Evolutionary conservation across 192 early-diverging fungal species (phyloP), one percentile per base, ranked within the genome.

Genomic region (Entomortierella lignicola): DNA sequence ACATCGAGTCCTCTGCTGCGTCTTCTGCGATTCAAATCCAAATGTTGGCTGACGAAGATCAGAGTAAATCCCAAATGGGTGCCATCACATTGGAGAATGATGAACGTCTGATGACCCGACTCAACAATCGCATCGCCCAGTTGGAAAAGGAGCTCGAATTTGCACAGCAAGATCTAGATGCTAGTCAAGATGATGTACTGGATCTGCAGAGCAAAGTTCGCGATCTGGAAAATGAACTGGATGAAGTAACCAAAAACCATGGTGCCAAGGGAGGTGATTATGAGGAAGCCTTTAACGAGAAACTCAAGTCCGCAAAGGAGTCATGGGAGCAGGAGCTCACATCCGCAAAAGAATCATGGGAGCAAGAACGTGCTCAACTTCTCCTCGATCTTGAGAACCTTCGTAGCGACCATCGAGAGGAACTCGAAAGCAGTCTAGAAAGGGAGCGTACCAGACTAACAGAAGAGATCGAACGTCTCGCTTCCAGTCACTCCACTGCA

Each of bases 71-170:
- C 2, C 75, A 79, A 34, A 53, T 79, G 50, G 75, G 75, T 8
- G 75, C 75, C 10, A 61, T 70, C 42, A 42, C 67, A 0, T 47
- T 79, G 4, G 75, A 79, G 41, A 55, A n/a, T 7, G 75, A 79
- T 39, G 75, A 79, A 37, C 67, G 66, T 5, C 20, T 50, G 37
- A n/a, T 79, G 57, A 79, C 75, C 17, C 60, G 67, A 2, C 67
- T 79, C 39, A 79, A 79, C 30, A 79, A 79, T 55, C 60, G 67
- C 11, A 41, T 79, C 8, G 68, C 75, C 0, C 75, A 79, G 55
- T 34, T 79, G 27, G 75, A 79, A 57, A 69, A 55, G 41, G 75
- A 79, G 17, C 75, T 79, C 23, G 75, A 79, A 15, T 79, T 70
- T 65, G 75, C 75, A 8, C 75, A 70, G 11, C 75, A 70, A 18